These are phyloP conservation scores for Pigoraptor vietnamica DNA, from an alignment of 78 protist genomes.

Conservation along the genomic window DNA sequence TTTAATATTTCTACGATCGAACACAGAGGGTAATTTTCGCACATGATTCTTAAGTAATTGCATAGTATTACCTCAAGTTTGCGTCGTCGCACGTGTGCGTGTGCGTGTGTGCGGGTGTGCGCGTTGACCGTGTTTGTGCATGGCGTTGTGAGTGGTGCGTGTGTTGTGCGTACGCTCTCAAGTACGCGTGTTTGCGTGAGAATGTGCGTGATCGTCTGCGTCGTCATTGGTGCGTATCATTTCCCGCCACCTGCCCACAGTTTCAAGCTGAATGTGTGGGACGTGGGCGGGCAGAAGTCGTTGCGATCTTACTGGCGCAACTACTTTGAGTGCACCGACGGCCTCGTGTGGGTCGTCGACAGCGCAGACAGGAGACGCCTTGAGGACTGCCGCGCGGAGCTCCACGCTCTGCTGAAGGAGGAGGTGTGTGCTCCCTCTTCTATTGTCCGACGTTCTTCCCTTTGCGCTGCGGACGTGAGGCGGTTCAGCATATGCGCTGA, in stretches of 20 bases:
- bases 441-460: neutral
- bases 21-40: conserved; percentile 55
- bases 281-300: conserved; percentile 98
- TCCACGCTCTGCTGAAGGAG: conserved; percentile 64
- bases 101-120: neutral
- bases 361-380: conserved; percentile 83
- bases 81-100: neutral
- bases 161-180: no score
- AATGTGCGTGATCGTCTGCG: no score
- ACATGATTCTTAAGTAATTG: no score
- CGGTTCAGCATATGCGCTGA: neutral
- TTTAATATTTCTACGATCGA: conserved; percentile 90
- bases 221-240: no score
- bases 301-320: conserved; percentile 97
- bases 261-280: conserved; percentile 96
- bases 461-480: neutral
- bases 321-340: conserved; percentile 95
- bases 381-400: conserved; percentile 73
- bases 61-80: no score
- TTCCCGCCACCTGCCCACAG: no score
- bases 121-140: no score
- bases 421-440: conserved; percentile 45
- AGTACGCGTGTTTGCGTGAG: no score
- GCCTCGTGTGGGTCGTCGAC: conserved; percentile 98
- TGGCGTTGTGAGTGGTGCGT: no score